Evolutionary conservation across 805 yeast species (phyloP), one percentile per base, ranked within the genome.

Genomic region (Metschnikowia matae): DNA sequence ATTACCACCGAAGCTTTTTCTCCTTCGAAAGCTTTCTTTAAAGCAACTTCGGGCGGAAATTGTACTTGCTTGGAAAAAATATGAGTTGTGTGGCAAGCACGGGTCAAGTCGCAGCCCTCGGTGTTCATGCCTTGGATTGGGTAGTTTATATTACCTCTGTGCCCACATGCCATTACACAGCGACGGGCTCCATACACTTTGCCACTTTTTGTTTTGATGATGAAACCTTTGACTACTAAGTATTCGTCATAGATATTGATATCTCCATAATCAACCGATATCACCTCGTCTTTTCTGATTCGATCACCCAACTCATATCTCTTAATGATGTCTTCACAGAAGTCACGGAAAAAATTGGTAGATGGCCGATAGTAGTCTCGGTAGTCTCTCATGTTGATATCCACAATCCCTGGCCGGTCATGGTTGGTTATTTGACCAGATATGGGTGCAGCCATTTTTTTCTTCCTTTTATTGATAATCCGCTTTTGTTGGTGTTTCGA

Each of bases 331-430:
- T 64, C 70, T 5, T 59, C 50, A 50, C 79, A 75, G 46, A 65
- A 74, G 49, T 73, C 77, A 18, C 57, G 55, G 54, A 74, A 75
- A 17, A 75, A 60, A 13, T 53, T 51, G 0, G 79, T 70, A 2
- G 74, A 65, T 0, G 79, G 79, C 14, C 79, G 59, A 52, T 72
- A 74, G 53, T 72, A 74, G 54, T 75, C 79, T 33, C 67, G 64
- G 64, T 73, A 67, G 51, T 73, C 76, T 47, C 79, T 56, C 73
- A 70, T 69, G 51, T 74, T 71, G 44, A 74, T 63, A 44, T 71
- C 75, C n/a, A 69, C 61, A n/a, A 69, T 56, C 0, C 75, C 75
- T 0, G 69, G 61, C 11, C 52, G 58, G 48, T 70, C 68, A 36
- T 69, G 73, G 35, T 48, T 47, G 10, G 39, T 37, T 7, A 17